Conservation (phyloP, 257 asterid genomes). For the Verbena officinalis region DNA sequence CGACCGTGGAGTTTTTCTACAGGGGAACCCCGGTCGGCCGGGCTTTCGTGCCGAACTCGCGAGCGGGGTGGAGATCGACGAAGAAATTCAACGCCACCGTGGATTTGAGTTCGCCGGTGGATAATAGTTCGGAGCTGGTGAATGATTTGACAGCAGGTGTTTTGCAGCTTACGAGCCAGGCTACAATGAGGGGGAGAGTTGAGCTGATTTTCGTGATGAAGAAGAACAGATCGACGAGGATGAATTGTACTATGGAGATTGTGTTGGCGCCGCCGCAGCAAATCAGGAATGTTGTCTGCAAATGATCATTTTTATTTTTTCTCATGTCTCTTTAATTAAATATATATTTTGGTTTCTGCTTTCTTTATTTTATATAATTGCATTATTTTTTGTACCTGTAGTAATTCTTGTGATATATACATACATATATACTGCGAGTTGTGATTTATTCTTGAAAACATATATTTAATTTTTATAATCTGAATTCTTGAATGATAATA, state of each 20-base stretch:
- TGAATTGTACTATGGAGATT: slow-evolving; percentile 45
- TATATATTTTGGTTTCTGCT: not conserved
- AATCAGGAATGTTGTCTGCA: slow-evolving; percentile 24
- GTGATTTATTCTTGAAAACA: not conserved
- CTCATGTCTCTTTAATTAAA: not conserved
- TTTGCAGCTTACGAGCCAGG: slow-evolving; percentile 29
- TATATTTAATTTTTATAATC: no score
- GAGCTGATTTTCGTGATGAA: slow-evolving; percentile 37
- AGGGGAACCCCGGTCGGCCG: slow-evolving; percentile 35
- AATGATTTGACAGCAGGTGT: slow-evolving; percentile 36
- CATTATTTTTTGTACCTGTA: not conserved
- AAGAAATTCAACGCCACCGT: slow-evolving; percentile 26
- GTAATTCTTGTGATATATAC: not conserved
- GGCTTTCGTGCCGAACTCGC: slow-evolving; percentile 19
- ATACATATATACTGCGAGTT: not conserved
- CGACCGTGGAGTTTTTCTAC: slow-evolving; percentile 36
- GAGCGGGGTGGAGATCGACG: slow-evolving; percentile 33
- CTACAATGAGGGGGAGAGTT: slow-evolving; percentile 46
- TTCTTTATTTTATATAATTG: no score
- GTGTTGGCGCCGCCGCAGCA: slow-evolving; percentile 8
- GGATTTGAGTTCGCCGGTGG: slow-evolving; percentile 26
- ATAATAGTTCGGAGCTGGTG: not conserved
- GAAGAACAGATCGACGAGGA: slow-evolving; percentile 40
- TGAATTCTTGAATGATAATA: no score
- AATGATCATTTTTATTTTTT: slow-evolving; percentile 4